Evolutionary conservation across 306 rosid genomes (phyloP).

Genomic region (Neltuma alba): DNA sequence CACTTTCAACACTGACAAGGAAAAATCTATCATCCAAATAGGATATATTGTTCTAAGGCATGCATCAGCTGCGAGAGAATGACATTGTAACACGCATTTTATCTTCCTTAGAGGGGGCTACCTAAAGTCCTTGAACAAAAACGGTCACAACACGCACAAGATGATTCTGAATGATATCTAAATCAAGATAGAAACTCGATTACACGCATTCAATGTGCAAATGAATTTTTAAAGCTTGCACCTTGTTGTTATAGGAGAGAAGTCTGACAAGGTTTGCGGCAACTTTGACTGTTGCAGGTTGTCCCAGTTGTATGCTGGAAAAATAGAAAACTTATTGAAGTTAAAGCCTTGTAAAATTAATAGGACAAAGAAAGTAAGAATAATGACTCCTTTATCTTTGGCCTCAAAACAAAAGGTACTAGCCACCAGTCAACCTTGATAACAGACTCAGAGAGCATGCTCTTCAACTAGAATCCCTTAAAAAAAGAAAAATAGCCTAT

Average conservation of each 20-base stretch:
- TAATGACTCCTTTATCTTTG: not conserved
- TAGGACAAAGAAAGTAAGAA: not conserved
- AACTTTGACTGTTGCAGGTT: constrained; percentile 93
- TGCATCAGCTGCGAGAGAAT: not conserved
- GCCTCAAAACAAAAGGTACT: not conserved
- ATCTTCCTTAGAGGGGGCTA: not conserved
- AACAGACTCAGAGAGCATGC: not conserved
- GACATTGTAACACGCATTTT: not conserved
- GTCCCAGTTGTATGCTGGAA: constrained; percentile 89
- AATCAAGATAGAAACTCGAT: constrained; percentile 6
- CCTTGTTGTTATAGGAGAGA: constrained; percentile 89
- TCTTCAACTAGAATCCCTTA: not conserved
- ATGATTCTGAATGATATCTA: not conserved
- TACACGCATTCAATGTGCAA: constrained; percentile 9
- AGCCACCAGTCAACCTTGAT: not conserved
- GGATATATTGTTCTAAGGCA: not conserved
- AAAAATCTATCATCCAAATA: not conserved
- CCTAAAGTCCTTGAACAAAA: not conserved
- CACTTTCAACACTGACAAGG: not conserved
- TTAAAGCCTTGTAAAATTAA: not conserved
- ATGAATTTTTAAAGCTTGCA: constrained; percentile 33
- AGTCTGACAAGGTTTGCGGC: constrained; percentile 94
- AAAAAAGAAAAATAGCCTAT: not conserved
- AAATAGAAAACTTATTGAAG: constrained; percentile 16
- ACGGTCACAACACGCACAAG: not conserved